Conservation (phyloP, 768 basidiomycete genomes). For the Paxillus ammoniavirescens region DNA sequence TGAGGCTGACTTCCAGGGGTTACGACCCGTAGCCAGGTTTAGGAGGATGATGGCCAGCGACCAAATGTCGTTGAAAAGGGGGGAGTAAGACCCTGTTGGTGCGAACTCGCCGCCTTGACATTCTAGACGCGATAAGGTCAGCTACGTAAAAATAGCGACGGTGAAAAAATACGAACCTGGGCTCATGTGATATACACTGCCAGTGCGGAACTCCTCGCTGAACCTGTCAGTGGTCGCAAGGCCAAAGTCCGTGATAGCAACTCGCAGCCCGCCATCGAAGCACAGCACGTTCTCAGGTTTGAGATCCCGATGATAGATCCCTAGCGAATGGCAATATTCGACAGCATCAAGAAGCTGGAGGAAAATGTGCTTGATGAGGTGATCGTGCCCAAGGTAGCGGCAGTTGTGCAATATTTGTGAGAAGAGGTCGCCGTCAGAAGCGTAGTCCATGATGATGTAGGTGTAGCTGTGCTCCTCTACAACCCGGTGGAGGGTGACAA, state of each 20-base stretch:
- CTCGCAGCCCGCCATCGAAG: slow-evolving; percentile 69
- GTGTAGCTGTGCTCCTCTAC: slow-evolving; percentile 80
- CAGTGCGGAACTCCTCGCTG: slow-evolving; percentile 89
- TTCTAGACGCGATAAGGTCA: slow-evolving; percentile 49
- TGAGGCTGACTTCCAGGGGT: slow-evolving; percentile 93
- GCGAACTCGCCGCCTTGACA: slow-evolving; percentile 77
- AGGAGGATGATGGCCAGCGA: slow-evolving; percentile 94
- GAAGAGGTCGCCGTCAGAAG: slow-evolving; percentile 88
- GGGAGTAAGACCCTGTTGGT: slow-evolving; percentile 71
- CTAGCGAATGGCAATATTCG: slow-evolving; percentile 86
- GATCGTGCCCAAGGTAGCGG: slow-evolving; percentile 81
- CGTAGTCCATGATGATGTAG: slow-evolving; percentile 94
- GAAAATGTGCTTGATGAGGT: slow-evolving; percentile 86
- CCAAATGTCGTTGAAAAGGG: slow-evolving; percentile 92
- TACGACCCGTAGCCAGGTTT: slow-evolving; percentile 91
- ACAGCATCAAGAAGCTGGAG: slow-evolving; percentile 92
- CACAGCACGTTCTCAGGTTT: slow-evolving; percentile 97
- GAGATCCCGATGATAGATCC: slow-evolving; percentile 94
- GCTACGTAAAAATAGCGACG: slow-evolving; percentile 10
- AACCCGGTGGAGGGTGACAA: slow-evolving; percentile 88
- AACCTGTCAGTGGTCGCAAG: slow-evolving; percentile 84
- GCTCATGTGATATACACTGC: slow-evolving; percentile 99
- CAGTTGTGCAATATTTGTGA: slow-evolving; percentile 77
- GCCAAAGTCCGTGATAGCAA: slow-evolving; percentile 94
- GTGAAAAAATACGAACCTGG: slow-evolving; percentile 56